phyloP scores from a whole-genome alignment of 2,329 filamentous ascomycete species.

The Monilinia laxa region DNA sequence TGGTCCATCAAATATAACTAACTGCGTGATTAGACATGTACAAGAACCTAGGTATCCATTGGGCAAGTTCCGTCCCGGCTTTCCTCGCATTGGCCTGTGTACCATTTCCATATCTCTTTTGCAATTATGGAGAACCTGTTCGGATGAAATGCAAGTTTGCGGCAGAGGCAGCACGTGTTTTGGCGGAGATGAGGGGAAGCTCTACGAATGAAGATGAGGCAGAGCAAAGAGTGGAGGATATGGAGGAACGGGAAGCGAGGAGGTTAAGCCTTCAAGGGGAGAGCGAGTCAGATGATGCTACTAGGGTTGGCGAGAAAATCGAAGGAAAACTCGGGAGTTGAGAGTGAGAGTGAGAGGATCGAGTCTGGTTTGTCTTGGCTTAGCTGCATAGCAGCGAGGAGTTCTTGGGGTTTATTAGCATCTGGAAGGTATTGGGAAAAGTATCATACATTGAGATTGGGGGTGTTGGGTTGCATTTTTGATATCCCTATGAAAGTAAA shows the following conservation, averaged over 20 bases:
- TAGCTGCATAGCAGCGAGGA: not conserved
- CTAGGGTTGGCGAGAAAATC: not conserved
- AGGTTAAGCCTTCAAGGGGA: not conserved
- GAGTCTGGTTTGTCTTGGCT: not conserved
- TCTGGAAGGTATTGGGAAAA: not conserved
- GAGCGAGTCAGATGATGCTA: not conserved
- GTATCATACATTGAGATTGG: not conserved
- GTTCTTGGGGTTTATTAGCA: not conserved
- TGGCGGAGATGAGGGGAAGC: conserved; percentile 8
- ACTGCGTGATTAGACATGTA: conserved; percentile 23
- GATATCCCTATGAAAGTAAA: conserved; percentile 6
- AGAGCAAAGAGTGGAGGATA: conserved; percentile 16
- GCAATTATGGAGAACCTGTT: conserved; percentile 65
- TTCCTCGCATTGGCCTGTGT: conserved; percentile 71
- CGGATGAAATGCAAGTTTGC: conserved; percentile 68
- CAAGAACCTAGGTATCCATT: conserved; percentile 64
- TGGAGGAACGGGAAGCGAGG: conserved; percentile 19
- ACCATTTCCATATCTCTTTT: conserved; percentile 76
- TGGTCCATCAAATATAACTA: conserved; percentile 11
- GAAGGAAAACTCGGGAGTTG: not conserved
- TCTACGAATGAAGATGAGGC: conserved; percentile 10
- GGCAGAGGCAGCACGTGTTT: conserved; percentile 52
- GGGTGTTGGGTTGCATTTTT: not conserved
- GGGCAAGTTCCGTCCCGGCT: conserved; percentile 71
- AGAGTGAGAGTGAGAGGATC: not conserved